These are phyloP conservation scores for Datura wrightii DNA, from an alignment of 257 asterid species.

Conservation along the genomic window DNA sequence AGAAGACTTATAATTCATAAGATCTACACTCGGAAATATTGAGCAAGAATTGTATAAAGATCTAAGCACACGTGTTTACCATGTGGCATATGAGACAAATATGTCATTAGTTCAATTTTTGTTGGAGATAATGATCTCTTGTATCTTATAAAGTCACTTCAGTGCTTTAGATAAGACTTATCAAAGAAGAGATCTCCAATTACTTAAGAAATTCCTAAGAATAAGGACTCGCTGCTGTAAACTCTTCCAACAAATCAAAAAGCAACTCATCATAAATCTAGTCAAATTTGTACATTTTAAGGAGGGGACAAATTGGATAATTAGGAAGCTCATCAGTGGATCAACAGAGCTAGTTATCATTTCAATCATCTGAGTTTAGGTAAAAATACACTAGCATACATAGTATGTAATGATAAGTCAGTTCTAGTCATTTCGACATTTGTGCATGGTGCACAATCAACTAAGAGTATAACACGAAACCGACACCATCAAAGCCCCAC, in stretches of 20 bases:
- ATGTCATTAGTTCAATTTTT: neutral
- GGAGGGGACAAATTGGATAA: neutral
- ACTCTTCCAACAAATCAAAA: constrained; percentile 6
- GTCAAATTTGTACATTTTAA: neutral
- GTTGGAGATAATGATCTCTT: neutral
- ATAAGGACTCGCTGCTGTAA: neutral
- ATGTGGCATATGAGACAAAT: neutral
- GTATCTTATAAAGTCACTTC: neutral
- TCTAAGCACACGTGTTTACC: neutral
- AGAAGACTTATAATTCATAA: neutral
- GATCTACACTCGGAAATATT: neutral
- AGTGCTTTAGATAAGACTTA: neutral
- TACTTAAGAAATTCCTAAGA: neutral
- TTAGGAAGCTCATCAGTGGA: neutral
- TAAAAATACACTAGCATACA: neutral
- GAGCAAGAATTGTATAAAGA: constrained; percentile 1
- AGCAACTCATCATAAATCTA: neutral
- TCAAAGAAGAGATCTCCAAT: constrained; percentile 2
- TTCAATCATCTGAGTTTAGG: neutral
- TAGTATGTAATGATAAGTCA: neutral
- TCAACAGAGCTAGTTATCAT: neutral
- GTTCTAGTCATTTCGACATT: neutral
- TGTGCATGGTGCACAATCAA: neutral
- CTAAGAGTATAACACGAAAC: neutral
- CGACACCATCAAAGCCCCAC: constrained; percentile 45